These are phyloP conservation scores for Chlorella variabilis DNA, from an alignment of 163 green algal species.

Conservation along the genomic window DNA sequence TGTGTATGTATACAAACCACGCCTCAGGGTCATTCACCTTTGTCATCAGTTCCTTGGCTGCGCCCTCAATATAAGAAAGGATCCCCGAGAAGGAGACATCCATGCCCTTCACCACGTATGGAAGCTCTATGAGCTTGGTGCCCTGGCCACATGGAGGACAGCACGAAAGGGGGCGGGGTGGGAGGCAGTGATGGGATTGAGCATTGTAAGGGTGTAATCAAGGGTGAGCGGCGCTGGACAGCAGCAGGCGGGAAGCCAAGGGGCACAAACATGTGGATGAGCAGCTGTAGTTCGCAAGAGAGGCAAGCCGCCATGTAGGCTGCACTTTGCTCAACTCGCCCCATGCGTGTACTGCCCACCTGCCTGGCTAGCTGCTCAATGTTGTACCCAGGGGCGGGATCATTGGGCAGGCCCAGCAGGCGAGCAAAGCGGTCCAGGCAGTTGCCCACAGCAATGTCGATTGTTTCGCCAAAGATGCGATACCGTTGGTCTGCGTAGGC, in stretches of 20 bases:
- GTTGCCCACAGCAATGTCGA: constrained; percentile 97
- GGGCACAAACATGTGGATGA: too few relatives aligned
- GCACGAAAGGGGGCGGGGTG: too few relatives aligned
- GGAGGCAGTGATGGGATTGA: background rate
- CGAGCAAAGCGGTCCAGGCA: constrained; percentile 82
- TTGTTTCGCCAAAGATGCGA: constrained; percentile 96
- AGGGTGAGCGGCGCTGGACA: too few relatives aligned
- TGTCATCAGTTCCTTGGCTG: constrained; percentile 29
- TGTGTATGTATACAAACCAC: too few relatives aligned
- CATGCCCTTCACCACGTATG: constrained; percentile 96
- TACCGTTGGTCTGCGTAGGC: constrained; percentile 89
- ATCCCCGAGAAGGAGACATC: constrained; percentile 93
- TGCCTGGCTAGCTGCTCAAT: constrained; percentile 92
- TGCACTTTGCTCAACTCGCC: too few relatives aligned
- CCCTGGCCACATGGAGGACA: constrained; percentile 52
- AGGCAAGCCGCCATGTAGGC: too few relatives aligned
- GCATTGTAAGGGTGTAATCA: too few relatives aligned
- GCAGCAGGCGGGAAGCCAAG: too few relatives aligned
- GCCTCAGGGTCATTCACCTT: too few relatives aligned
- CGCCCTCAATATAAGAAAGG: constrained; percentile 73
- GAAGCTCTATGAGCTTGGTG: constrained; percentile 85
- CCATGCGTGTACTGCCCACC: too few relatives aligned
- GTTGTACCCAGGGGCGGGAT: constrained; percentile 90
- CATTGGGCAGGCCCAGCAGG: constrained; percentile 64
- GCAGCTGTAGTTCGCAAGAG: too few relatives aligned